Evolutionary conservation across 768 basidiomycete genomes (phyloP), one percentile per base, ranked within the genome.

Genomic region (Gyrodon lividus): DNA sequence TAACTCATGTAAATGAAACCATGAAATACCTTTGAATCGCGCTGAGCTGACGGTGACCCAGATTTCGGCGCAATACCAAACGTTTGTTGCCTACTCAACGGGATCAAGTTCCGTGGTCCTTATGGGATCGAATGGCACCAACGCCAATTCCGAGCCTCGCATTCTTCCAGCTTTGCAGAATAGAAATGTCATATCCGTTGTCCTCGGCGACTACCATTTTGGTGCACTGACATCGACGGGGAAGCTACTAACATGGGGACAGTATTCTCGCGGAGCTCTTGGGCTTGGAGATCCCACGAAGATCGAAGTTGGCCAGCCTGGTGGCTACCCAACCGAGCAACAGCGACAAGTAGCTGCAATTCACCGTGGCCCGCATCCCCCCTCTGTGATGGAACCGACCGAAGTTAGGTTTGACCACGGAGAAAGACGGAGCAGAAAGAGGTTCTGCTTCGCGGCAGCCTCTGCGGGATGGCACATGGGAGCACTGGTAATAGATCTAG

Each of bases 401-500:
- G 81, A 83, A 66, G 86, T 95, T 38, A 72, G 77, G 53, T 95
- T 95, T 61, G 84, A 84, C 58, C 76, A 83, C 56, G 73, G 66
- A n/a, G 70, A 68, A 48, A 78, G 76, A 59, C 71, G 67, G 43
- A 68, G 65, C 19, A 81, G 75, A 51, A 74, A 84, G 43, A 75
- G 77, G 57, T 97, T 89, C 62, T 92, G 89, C 59, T 89, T 96
- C 58, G 80, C 80, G 1, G 83, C 86, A 5, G 80, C 91, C 5
- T 91, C 94, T 3, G 79, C 83, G 0, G 95, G 95, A 9, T 96
- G 93, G 94, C 95, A 98, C 61, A 88, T 81, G 50, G 94, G 92
- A 7, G 92, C 92, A 1, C 73, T 98, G 42, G 89, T 91, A 3
- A 85, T 96, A 35, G 89, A 92, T 64, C 73, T 92, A 23, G 84